A percentile compares a stretch with the other conserved stretches of the same genome.
Conservation (phyloP, 2,329 filamentous ascomycete species). For the Tolypocladium sp. region DNA sequence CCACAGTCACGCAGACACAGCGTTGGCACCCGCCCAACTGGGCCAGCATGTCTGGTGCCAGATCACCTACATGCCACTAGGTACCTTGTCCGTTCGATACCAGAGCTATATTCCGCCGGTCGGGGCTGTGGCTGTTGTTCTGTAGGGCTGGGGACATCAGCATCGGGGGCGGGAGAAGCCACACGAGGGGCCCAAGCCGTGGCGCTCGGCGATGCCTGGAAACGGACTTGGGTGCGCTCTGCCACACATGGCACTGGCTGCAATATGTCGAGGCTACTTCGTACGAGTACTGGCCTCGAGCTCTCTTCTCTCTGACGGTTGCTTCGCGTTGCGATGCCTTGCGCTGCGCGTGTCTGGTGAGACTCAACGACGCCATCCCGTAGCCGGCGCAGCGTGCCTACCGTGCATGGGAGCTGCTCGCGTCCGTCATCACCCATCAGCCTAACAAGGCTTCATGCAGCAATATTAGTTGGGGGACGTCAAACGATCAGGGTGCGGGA, state of each 20-base stretch:
- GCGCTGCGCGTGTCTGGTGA: neutral
- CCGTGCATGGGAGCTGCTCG: neutral
- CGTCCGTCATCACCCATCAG: neutral
- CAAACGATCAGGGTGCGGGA: neutral
- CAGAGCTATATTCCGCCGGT: neutral
- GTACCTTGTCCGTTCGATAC: neutral
- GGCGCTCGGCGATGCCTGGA: neutral
- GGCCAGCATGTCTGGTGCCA: neutral
- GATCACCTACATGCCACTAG: neutral
- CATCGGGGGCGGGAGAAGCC: neutral
- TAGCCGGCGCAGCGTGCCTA: neutral
- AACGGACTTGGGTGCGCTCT: neutral
- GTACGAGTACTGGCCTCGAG: neutral
- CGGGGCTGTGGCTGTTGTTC: neutral
- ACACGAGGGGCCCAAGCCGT: neutral
- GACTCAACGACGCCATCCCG: neutral
- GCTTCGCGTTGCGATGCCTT: neutral
- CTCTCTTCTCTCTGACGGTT: neutral
- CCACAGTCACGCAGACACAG: neutral
- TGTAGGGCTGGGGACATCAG: neutral
- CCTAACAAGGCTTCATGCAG: neutral
- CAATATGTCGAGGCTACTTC: too few relatives aligned
- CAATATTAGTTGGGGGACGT: neutral
- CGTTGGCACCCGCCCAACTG: neutral
- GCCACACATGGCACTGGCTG: neutral